Base-by-base conservation (phyloP, 495 filamentous ascomycete genomes). In the Penicillium turbatum region DNA sequence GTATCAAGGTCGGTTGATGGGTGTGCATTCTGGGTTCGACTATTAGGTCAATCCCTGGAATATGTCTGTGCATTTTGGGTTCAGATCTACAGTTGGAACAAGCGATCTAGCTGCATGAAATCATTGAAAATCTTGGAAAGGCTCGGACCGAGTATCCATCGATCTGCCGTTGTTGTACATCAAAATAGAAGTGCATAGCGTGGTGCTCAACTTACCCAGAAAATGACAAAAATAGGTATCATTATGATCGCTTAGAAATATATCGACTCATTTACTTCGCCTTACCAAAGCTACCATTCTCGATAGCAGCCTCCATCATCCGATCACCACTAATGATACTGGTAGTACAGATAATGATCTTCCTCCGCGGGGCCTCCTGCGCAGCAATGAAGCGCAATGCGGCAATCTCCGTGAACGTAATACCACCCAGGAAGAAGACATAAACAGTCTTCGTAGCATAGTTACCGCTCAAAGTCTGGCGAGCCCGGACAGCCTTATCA, bases 381-480 rank as follows among this genome's bases (percentile, higher is more conserved):
- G 82, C 85, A 34, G 87, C 90, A 60, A 97, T 86, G 71, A 96
- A 97, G 57, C 95, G 80, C 70, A 97, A 63, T 21, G 93, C 95
- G 37, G 93, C 91, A 67, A 97, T 92, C 75, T 99, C 93, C 7
- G 92, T 95, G 60, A 92, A 96, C 1, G 87, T 95, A 43, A 97
- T 87, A 2, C 93, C 93, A 24, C 93, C 93, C 51, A 99, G 73
- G 72, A 96, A 97, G 65, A 97, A 93, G 12, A 99, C 86, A 58
- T 97, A 85, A 10, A 92, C 88, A 6, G 86, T 88, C 72, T 90
- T 95, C 64, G 86, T 85, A 45, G 85, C 82, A 13, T 80, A 81
- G 43, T 81, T 81, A 0, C 71, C 74, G 39, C 73, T 74, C 40
- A 97, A 71, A 30, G 92, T 84, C 57, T 90, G 86, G 51, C 90